Evolutionary conservation across 192 early-diverging fungal genomes (phyloP), one percentile per base, ranked within the genome.

Genomic region (Coemansia sp.): DNA sequence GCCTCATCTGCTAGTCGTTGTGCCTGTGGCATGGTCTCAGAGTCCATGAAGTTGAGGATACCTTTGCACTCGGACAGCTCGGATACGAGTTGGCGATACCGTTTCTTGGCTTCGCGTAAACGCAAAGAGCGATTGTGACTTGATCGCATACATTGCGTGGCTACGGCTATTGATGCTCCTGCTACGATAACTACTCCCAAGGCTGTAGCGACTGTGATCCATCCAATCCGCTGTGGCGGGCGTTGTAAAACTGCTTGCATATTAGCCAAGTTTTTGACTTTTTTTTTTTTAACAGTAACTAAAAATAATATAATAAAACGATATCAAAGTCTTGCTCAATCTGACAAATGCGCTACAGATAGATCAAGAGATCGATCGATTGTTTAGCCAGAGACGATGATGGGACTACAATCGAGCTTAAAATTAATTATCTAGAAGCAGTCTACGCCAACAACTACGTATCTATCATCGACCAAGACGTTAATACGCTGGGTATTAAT

Each of bases 1-100:
- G 68, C 64, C 52, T 66, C 62, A 4, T 62, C 49, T 26, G 52
- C 63, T 8, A 73, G 44, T 32, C 60, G 35, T 30, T 74, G 55
- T 4, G 80, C 75, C 28, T 52, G 55, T 4, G 72, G 66, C 2
- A 77, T 55, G 6, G 57, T 26, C 60, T 69, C 68, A 14, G 65
- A 35, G 53, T 82, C 72, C 37, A 82, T 74, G 44, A 61, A 67
- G 53, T 63, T 63, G 23, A 77, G 68, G 8, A 68, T 57, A 4
- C 72, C 69, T 21, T 82, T 82, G 65, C 80, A 74, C 35, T 74
- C 80, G 21, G 68, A 71, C 1, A 82, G 72, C 32, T 82, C 75
- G 11, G 57, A 35, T 7, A 82, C 13, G 2, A 82, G 63, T 3
- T 44, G 52, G 11, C 72, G 68, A 57, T 77, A 77, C 55, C 68